These are phyloP conservation scores for Camellia japonica DNA, from an alignment of 148 eudicot species.

Conservation along the genomic window DNA sequence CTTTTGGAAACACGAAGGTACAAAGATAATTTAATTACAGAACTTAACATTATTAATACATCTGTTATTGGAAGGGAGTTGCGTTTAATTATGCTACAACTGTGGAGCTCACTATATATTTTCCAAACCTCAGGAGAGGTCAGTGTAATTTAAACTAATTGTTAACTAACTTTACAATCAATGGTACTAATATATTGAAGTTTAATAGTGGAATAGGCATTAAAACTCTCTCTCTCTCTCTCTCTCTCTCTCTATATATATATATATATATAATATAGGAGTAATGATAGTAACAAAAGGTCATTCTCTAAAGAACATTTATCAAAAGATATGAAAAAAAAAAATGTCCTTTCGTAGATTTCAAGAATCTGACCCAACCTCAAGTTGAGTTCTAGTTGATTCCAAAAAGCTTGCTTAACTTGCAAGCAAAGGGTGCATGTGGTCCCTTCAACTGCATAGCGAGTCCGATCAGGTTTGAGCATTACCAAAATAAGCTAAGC, in stretches of 20 bases:
- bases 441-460: neutral
- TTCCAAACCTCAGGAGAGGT: too few relatives aligned
- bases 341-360: neutral
- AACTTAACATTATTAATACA: too few relatives aligned
- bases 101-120: too few relatives aligned
- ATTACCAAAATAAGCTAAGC: neutral
- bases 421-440: neutral
- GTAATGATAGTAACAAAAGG: neutral
- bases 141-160: too few relatives aligned
- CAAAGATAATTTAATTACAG: too few relatives aligned
- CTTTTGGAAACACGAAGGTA: too few relatives aligned
- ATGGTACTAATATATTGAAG: too few relatives aligned
- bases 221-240: neutral
- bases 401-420: neutral
- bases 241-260: too few relatives aligned
- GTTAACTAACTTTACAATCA: neutral
- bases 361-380: neutral
- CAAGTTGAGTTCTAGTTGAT: neutral
- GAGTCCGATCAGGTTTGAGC: neutral
- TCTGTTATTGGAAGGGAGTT: too few relatives aligned
- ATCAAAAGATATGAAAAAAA: too few relatives aligned
- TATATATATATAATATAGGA: too few relatives aligned
- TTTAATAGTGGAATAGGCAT: neutral
- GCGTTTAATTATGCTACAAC: too few relatives aligned
- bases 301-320: neutral